phyloP scores from a whole-genome alignment of 1,284 basidiomycete genomes.

The Porogramme epimiltina region DNA sequence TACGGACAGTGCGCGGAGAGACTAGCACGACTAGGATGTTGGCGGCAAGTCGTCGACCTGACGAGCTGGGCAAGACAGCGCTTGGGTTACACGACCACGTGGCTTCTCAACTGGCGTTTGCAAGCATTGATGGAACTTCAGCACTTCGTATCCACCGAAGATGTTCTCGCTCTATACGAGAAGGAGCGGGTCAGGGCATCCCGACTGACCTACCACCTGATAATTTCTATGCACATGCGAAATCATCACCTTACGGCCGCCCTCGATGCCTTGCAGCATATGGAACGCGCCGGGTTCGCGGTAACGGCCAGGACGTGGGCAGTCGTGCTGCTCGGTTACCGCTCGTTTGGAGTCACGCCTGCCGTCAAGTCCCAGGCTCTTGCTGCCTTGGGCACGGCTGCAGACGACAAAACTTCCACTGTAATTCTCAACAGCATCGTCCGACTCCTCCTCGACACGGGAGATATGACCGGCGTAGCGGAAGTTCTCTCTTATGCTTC shows the following conservation, averaged over 20 bases:
- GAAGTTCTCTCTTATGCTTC: constrained; percentile 54
- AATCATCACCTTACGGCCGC: constrained; percentile 65
- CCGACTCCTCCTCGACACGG: constrained; percentile 56
- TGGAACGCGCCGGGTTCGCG: constrained; percentile 57
- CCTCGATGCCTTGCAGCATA: constrained; percentile 48
- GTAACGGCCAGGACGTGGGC: constrained; percentile 61
- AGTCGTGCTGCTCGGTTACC: constrained; percentile 58
- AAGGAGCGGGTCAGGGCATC: constrained; percentile 47
- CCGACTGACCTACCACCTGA: constrained; percentile 64
- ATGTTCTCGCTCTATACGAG: constrained; percentile 52
- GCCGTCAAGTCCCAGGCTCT: constrained; percentile 55
- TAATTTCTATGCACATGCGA: constrained; percentile 65
- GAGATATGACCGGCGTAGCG: constrained; percentile 44
- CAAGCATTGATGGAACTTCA: constrained; percentile 57
- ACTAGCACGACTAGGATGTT: constrained; percentile 38
- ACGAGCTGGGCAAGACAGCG: constrained; percentile 49
- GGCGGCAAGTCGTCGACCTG: constrained; percentile 39
- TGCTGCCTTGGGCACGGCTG: constrained; percentile 38
- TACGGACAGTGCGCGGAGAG: constrained; percentile 60
- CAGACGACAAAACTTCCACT: constrained; percentile 45
- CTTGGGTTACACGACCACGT: constrained; percentile 47
- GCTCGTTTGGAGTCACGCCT: constrained; percentile 57
- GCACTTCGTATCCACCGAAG: constrained; percentile 47
- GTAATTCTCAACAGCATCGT: constrained; percentile 65
- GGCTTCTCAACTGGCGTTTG: constrained; percentile 69